Conservation (phyloP, 2,329 filamentous ascomycete genomes). For the Knufia petricola region DNA sequence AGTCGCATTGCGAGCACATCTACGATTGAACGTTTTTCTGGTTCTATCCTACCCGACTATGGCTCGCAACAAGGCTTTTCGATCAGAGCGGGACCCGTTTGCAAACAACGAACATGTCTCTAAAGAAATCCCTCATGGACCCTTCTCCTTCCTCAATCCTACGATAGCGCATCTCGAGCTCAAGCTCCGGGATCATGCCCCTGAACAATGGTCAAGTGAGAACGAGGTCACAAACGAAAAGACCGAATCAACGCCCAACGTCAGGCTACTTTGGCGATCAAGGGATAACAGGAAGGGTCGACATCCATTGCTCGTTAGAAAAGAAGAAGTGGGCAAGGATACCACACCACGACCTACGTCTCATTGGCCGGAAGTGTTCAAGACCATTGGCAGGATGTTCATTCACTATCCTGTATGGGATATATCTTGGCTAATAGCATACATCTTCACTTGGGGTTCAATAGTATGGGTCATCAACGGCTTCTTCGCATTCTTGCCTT, state of each 20-base stretch:
- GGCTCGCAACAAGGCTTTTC: no score
- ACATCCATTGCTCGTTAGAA: background rate
- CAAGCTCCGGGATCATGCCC: conserved; percentile 9
- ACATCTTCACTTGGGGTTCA: conserved; percentile 46
- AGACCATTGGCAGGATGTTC: conserved; percentile 40
- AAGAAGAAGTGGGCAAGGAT: background rate
- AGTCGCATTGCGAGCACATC: no score
- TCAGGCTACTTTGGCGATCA: conserved; percentile 10
- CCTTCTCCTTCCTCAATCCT: conserved; percentile 42
- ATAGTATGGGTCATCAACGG: conserved; percentile 48
- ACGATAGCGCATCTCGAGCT: conserved; percentile 33
- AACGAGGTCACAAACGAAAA: background rate
- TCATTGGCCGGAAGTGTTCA: conserved; percentile 25
- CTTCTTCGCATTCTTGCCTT: conserved; percentile 56
- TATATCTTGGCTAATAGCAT: conserved; percentile 46
- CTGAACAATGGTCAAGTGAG: conserved; percentile 3
- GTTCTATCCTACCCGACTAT: no score
- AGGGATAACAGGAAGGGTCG: background rate
- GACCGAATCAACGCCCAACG: background rate
- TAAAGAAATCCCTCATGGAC: conserved; percentile 26
- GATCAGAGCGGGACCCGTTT: conserved; percentile 14
- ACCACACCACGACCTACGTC: conserved; percentile 28
- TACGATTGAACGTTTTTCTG: no score
- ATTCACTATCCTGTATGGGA: conserved; percentile 45
- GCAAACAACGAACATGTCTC: conserved; percentile 9